Conservation (phyloP, 257 asterid species). For the Asclepias syriaca region DNA sequence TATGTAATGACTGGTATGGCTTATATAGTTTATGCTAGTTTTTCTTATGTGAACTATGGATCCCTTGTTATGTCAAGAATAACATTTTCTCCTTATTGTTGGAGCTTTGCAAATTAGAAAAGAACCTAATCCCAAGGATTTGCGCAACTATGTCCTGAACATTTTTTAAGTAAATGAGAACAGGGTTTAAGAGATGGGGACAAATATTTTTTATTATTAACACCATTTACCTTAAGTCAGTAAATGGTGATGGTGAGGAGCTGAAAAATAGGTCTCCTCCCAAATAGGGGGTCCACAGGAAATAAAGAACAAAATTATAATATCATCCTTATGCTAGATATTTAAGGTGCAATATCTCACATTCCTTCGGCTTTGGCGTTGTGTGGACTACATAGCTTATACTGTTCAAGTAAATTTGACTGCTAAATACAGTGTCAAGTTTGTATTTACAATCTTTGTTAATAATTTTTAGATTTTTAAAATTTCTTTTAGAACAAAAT, state of each 20-base stretch:
- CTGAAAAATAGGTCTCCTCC: not conserved
- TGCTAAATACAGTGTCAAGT: not conserved
- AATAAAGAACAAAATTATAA: not conserved
- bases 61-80: not conserved
- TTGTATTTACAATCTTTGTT: not conserved
- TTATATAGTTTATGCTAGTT: not conserved
- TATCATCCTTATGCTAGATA: not conserved
- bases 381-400: not conserved
- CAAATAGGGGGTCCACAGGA: no score
- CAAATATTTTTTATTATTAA: not conserved
- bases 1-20: slow-evolving; percentile 97
- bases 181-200: not conserved
- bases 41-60: not conserved
- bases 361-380: not conserved
- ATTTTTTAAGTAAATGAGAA: no score
- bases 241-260: not conserved
- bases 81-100: not conserved
- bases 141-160: not conserved
- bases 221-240: not conserved
- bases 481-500: not conserved
- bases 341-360: not conserved
- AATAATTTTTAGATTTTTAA: not conserved
- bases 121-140: not conserved
- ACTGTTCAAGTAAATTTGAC: not conserved
- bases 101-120: not conserved